phyloP scores from a whole-genome alignment of 176 grass and related monocot genomes.

The Ampelocalamus luodianensis region DNA sequence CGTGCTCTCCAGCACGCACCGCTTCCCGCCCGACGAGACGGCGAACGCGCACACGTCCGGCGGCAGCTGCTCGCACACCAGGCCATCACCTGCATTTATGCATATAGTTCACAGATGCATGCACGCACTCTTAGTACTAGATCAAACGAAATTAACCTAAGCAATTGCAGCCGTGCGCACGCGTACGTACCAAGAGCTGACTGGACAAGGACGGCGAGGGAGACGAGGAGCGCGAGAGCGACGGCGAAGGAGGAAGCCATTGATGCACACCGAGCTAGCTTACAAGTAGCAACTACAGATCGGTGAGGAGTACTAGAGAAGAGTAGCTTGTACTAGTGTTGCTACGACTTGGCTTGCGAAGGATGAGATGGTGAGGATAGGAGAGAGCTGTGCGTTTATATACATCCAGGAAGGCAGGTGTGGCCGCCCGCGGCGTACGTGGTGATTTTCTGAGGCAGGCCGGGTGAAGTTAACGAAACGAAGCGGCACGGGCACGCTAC shows the following conservation, averaged over 20 bases:
- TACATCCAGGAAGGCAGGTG: not conserved
- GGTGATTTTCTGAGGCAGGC: not conserved
- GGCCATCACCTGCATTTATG: not conserved
- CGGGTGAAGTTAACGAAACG: not conserved
- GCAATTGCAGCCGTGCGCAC: not conserved
- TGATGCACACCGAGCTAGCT: not conserved
- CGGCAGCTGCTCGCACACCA: slow-evolving; percentile 75
- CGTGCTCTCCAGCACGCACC: slow-evolving; percentile 67
- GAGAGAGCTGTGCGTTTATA: slow-evolving; percentile 19
- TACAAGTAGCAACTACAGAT: not conserved
- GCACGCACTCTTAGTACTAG: not conserved
- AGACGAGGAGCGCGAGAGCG: slow-evolving; percentile 33
- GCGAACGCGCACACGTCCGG: slow-evolving; percentile 69
- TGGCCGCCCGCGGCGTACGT: not conserved
- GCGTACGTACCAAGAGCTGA: slow-evolving; percentile 14
- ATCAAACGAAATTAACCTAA: not conserved
- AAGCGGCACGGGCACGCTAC: not conserved
- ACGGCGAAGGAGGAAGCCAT: slow-evolving; percentile 35
- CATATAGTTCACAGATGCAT: not conserved
- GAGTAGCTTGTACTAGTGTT: not conserved
- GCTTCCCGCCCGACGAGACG: slow-evolving; percentile 54
- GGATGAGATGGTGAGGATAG: not conserved
- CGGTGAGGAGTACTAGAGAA: too few species aligned
- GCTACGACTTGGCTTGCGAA: not conserved
- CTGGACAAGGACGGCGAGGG: not conserved